These are phyloP conservation scores for Carex scoparia DNA, from an alignment of 176 grass and related monocot genomes.

Conservation along the genomic window DNA sequence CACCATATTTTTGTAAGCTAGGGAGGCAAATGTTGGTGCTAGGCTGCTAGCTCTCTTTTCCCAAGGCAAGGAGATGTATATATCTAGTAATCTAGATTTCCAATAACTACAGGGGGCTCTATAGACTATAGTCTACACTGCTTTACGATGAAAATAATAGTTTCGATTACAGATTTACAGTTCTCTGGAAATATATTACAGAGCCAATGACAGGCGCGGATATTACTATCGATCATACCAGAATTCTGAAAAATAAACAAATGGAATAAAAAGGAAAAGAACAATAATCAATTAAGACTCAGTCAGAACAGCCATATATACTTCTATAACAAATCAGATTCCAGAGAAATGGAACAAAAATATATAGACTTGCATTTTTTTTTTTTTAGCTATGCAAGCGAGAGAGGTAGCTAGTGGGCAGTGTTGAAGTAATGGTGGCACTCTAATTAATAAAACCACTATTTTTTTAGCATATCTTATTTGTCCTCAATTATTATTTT, in stretches of 20 bases:
- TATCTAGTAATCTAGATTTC: not conserved
- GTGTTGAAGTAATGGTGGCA: not conserved
- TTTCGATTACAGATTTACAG: not conserved
- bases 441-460: conserved; percentile 5
- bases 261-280: not conserved
- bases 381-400: not conserved
- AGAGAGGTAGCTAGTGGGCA: not conserved
- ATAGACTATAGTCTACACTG: too few relatives aligned
- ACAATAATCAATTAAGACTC: not conserved
- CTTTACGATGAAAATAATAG: not conserved
- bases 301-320: not conserved
- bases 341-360: not conserved
- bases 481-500: not conserved
- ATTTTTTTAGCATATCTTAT: not conserved
- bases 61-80: not conserved
- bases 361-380: not conserved
- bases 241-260: not conserved
- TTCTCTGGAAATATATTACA: not conserved
- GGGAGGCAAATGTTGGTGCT: not conserved
- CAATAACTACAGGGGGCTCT: not conserved
- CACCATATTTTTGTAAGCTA: not conserved
- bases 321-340: not conserved
- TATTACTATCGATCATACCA: not conserved
- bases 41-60: not conserved
- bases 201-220: too few relatives aligned